Evolutionary conservation across 75 land plant species (phyloP), one percentile per base, ranked within the genome.

Genomic region (Picea sitchensis): DNA sequence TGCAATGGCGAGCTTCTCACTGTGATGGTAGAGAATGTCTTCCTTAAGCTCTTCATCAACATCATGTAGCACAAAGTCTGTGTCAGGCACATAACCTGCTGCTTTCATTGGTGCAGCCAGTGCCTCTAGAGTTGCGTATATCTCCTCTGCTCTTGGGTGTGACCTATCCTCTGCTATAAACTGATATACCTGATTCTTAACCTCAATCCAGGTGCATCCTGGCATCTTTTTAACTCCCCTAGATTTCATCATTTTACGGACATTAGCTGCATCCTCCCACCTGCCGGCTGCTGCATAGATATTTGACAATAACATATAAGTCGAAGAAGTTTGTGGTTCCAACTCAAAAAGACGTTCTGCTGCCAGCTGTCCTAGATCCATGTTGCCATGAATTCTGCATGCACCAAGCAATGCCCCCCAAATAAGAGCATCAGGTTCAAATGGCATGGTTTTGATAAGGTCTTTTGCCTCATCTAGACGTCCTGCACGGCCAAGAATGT

Each of bases 201-300:
- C 59, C 60, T 82, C 80, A 72, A 88, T 75, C 87, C 82, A 88
- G 73, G 82, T 83, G 67, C 68, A 78, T 36, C 77, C 77, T 4
- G 80, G 83, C 15, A 73, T 58, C 38, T 76, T 76, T 44, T 63
- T 65, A 13, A 80, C 34, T 23, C 71, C 23, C 80, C 36, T 64
- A 15, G 76, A 21, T 59, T 58, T 32, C 61, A 68, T 81, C 71
- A 76, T 26, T 26, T 62, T 17, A 23, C 73, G 56, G 51, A 84
- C 31, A 6, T 58, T 14, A 20, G 57, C 54, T 8, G n/a, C 81
- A 68, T 84, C 64, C 3, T 84, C 83, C 78, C 73, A 81, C 84
- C n/a, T 65, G 34, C 83, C 79, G 77, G 34, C 20, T 44, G 73
- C 26, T 14, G 79, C 78, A 30, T 81, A 81, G 18, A 84, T 80